These are phyloP conservation scores for Botryotinia globosa DNA, from an alignment of 2,329 filamentous ascomycete genomes.

Conservation along the genomic window DNA sequence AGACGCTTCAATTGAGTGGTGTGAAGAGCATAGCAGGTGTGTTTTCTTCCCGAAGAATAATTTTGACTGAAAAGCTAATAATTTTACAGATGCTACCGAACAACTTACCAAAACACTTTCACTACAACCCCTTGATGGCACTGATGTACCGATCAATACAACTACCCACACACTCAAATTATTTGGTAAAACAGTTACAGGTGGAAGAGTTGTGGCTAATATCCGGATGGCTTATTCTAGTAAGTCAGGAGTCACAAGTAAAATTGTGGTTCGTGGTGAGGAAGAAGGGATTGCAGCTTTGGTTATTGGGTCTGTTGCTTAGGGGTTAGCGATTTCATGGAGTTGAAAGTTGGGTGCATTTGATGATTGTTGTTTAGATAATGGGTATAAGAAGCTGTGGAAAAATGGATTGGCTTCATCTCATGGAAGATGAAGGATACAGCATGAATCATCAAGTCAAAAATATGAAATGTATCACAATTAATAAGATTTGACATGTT, in stretches of 20 bases:
- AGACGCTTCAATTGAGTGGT: constrained; percentile 83
- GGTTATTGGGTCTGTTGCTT: constrained; percentile 77
- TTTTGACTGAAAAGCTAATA: constrained; percentile 31
- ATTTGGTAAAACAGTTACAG: constrained; percentile 89
- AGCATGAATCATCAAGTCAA: constrained; percentile 12
- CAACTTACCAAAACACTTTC: constrained; percentile 82
- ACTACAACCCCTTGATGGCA: constrained; percentile 90
- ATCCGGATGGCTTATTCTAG: constrained; percentile 92
- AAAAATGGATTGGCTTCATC: constrained; percentile 20
- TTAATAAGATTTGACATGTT: not conserved
- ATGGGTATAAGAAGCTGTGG: constrained; percentile 27
- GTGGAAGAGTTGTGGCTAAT: constrained; percentile 81
- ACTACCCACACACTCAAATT: constrained; percentile 94
- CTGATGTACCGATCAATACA: constrained; percentile 82
- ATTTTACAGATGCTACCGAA: constrained; percentile 75
- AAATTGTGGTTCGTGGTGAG: constrained; percentile 88
- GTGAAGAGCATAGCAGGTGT: constrained; percentile 90
- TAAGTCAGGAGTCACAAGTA: constrained; percentile 92
- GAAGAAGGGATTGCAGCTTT: constrained; percentile 86
- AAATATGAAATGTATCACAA: constrained; percentile 20
- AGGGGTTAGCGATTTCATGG: constrained; percentile 30
- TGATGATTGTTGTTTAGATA: constrained; percentile 34
- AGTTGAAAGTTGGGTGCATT: constrained; percentile 32
- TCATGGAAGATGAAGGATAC: constrained; percentile 22
- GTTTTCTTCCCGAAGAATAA: constrained; percentile 1